A percentile compares a stretch with the other conserved stretches of the same genome.
Conservation (phyloP, 306 rosid genomes). For the Fragaria vesca region DNA sequence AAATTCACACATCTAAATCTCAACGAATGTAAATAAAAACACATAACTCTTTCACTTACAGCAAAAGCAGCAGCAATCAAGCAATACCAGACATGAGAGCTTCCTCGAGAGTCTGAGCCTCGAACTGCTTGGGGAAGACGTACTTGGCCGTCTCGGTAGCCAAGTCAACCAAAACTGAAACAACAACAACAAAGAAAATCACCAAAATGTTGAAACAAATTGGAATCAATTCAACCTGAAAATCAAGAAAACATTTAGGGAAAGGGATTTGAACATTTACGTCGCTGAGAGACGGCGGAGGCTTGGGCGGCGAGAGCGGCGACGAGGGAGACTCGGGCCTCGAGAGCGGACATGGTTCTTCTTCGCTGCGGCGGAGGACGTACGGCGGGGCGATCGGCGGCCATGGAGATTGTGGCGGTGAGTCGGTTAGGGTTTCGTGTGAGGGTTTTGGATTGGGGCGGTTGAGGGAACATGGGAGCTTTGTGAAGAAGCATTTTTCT, state of each 20-base stretch:
- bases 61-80: neutral
- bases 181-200: neutral
- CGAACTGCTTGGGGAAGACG: slow-evolving; percentile 75
- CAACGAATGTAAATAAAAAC: neutral
- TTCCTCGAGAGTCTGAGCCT: slow-evolving; percentile 78
- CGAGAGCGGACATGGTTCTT: slow-evolving; percentile 56
- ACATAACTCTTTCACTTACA: neutral
- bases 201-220: slow-evolving; percentile 2
- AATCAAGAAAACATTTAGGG: neutral
- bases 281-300: slow-evolving; percentile 62
- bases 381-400: slow-evolving; percentile 36
- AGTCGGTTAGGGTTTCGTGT: slow-evolving; percentile 24
- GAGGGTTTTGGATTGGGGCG: slow-evolving; percentile 18
- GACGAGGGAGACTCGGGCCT: slow-evolving; percentile 74
- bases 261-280: slow-evolving; percentile 43
- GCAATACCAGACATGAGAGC: slow-evolving; percentile 70
- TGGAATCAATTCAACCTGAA: neutral
- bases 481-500: slow-evolving; percentile 38
- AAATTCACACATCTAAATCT: slow-evolving; percentile 12
- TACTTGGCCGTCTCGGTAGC: slow-evolving; percentile 71
- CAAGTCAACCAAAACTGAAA: slow-evolving; percentile 56
- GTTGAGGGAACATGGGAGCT: slow-evolving; percentile 21
- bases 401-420: slow-evolving; percentile 38
- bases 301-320: slow-evolving; percentile 82
- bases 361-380: slow-evolving; percentile 27